Conservation (phyloP, 768 basidiomycete genomes). For the Pleurotus tuoliensis region DNA sequence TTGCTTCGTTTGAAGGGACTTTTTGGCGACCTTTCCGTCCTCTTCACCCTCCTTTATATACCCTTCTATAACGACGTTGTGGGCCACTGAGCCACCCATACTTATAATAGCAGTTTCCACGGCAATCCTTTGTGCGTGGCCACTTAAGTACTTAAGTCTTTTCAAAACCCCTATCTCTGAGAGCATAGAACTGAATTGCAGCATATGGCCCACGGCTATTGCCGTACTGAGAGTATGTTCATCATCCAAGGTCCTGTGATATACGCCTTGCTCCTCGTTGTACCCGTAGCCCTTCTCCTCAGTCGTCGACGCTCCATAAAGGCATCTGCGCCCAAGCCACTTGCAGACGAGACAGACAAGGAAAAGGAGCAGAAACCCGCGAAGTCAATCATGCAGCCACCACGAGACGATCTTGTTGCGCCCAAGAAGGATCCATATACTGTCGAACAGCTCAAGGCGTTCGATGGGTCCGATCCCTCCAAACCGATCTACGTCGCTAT, state of each 20-base stretch:
- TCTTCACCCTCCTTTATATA: too few species aligned
- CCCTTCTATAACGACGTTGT: too few species aligned
- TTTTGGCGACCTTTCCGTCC: too few species aligned
- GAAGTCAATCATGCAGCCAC: conserved; percentile 71
- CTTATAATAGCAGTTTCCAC: too few species aligned
- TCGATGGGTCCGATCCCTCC: conserved; percentile 59
- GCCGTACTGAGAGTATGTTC: conserved; percentile 3
- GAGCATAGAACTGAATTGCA: too few species aligned
- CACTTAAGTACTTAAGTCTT: too few species aligned
- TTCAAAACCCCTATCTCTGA: background rate
- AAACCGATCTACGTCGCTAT: conserved; percentile 90
- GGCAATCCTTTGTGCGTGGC: too few species aligned
- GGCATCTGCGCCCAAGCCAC: conserved; percentile 2
- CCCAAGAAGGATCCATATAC: conserved; percentile 82
- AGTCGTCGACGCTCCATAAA: background rate
- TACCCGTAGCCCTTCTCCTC: conserved; percentile 5
- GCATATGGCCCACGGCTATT: background rate
- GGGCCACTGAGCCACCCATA: too few species aligned
- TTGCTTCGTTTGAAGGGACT: too few species aligned
- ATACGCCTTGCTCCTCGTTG: conserved; percentile 2
- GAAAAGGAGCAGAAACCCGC: conserved; percentile 22
- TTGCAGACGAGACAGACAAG: background rate
- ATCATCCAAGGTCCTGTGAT: background rate
- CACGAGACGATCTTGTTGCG: conserved; percentile 53
- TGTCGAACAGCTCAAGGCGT: conserved; percentile 59